These are phyloP conservation scores for Cryomyces minteri DNA, from an alignment of 495 filamentous ascomycete genomes.

Conservation along the genomic window DNA sequence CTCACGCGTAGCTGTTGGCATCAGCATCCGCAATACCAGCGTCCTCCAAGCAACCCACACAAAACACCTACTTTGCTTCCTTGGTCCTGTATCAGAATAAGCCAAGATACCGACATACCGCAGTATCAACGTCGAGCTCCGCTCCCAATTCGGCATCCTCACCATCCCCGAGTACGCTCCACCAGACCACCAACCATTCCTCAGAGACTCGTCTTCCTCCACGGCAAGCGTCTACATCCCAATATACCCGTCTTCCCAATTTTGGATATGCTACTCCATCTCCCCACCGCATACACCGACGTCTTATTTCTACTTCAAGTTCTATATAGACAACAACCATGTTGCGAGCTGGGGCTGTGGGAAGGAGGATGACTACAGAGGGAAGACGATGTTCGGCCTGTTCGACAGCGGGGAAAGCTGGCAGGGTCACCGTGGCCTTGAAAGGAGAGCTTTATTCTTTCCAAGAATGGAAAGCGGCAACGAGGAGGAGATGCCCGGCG, in stretches of 20 bases:
- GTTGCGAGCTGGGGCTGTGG: slow-evolving; percentile 24
- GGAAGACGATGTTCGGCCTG: slow-evolving; percentile 24
- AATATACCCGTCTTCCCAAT: slow-evolving; percentile 16
- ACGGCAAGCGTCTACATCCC: slow-evolving; percentile 16
- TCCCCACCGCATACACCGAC: slow-evolving; percentile 15
- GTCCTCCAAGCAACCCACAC: no score
- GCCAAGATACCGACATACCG: slow-evolving; percentile 13
- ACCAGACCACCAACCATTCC: not conserved
- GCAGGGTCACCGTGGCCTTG: slow-evolving; percentile 5
- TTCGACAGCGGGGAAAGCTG: slow-evolving; percentile 6
- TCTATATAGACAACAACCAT: slow-evolving; percentile 17
- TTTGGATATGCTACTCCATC: slow-evolving; percentile 24
- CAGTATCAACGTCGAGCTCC: slow-evolving; percentile 9
- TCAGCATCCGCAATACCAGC: no score
- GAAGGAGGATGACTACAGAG: slow-evolving; percentile 18
- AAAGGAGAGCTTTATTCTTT: slow-evolving; percentile 20
- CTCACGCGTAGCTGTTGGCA: no score
- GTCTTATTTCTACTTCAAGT: slow-evolving; percentile 24
- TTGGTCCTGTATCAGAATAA: not conserved
- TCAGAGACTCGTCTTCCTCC: slow-evolving; percentile 3
- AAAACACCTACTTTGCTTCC: no score
- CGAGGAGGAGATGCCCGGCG: not conserved
- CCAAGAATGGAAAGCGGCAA: not conserved
- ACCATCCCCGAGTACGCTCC: slow-evolving; percentile 9
- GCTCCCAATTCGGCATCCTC: slow-evolving; percentile 10